These are phyloP conservation scores for Pinus tabuliformis DNA, from an alignment of 75 land plant species.

Conservation along the genomic window DNA sequence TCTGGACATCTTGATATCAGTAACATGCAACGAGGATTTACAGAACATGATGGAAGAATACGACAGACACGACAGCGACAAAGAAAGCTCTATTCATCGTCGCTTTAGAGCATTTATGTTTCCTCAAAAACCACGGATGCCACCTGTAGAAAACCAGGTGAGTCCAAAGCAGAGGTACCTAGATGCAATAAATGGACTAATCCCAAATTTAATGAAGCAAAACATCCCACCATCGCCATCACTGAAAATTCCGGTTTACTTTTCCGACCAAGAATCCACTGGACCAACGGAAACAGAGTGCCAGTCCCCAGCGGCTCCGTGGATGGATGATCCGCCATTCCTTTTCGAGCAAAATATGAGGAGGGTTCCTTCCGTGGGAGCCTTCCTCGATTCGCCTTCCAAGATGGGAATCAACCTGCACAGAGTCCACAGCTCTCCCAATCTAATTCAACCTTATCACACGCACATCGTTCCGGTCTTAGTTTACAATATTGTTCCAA, in stretches of 20 bases:
- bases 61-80: constrained; percentile 35
- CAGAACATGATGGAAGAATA: constrained; percentile 75
- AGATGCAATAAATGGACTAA: constrained; percentile 1
- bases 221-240: not conserved
- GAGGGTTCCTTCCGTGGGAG: not conserved
- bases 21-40: constrained; percentile 73
- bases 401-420: not conserved
- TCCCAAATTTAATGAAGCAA: not conserved
- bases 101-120: constrained; percentile 69
- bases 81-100: constrained; percentile 16
- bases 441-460: not conserved
- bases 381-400: no score
- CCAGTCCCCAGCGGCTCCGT: constrained; percentile 1
- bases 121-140: not conserved
- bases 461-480: no score
- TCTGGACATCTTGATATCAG: constrained; percentile 71
- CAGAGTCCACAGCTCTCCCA: constrained; percentile 20
- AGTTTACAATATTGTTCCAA: no score
- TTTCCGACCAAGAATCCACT: not conserved
- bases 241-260: not conserved
- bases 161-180: constrained; percentile 3
- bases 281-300: not conserved
- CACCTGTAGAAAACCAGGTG: constrained; percentile 10
- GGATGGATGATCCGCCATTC: not conserved
- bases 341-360: not conserved